Evolutionary conservation across 306 rosid genomes (phyloP), one percentile per base, ranked within the genome.

Genomic region (Aeschynomene evenia): DNA sequence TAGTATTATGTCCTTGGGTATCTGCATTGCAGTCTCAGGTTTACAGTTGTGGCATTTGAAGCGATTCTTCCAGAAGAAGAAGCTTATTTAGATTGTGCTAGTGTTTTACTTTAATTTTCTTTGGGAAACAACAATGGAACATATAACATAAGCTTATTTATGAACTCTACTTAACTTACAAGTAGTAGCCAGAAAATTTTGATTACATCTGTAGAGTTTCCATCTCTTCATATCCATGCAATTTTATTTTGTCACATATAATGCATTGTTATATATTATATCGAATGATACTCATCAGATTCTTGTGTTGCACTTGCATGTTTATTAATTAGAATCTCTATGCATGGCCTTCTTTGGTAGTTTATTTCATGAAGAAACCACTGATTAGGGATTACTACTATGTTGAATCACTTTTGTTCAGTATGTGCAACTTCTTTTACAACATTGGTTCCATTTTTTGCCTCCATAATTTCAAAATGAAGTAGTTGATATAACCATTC

Each of bases 21-120:
- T 90, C 50, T 94, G 97, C 86, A 85, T 94, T 45, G 62, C 70
- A 33, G 99, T 85, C 82, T 90, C 97, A 20, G 53, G 69, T 67
- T 36, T 94, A 51, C 99, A 94, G 63, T 29, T 94, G 66, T 91
- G 85, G 96, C 81, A 87, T 82, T 73, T 91, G 89, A 91, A 91
- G 89, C 82, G 85, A 60, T 94, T 81, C 81, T 94, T 94, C 82
- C 91, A 78, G 67, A 94, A 91, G 96, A 94, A 88, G 96, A 94
- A 91, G 87, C 91, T 94, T 46, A 89, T 91, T 57, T 88, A 83
- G 89, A 57, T 36, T 34, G 29, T 52, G 22, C 24, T 45, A 53
- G 68, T 16, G 49, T 46, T 55, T 46, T 55, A 42, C n/a, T 73
- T 58, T 55, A 12, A 51, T 70, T 62, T 75, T 37, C 23, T 73